A percentile compares a stretch with the other conserved stretches of the same genome.
phyloP scores from a whole-genome alignment of 2,329 filamentous ascomycete genomes.

The Fusarium protoensiforme region DNA sequence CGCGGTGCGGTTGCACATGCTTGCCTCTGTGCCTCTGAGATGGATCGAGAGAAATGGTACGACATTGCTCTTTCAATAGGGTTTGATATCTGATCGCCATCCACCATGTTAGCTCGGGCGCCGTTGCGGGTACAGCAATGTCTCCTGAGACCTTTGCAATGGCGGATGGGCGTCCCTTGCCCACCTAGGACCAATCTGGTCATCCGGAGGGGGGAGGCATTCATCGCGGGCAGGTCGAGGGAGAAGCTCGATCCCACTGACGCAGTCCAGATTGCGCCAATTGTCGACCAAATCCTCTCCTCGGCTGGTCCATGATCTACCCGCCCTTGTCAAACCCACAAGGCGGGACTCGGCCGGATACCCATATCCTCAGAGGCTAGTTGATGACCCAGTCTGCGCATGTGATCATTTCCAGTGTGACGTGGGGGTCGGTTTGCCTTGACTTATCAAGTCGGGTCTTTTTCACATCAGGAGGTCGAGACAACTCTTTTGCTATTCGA shows the following conservation, averaged over 20 bases:
- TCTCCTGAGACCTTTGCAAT: constrained; percentile 1
- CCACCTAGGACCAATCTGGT: neutral
- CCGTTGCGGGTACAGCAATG: constrained; percentile 49
- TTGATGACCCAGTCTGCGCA: constrained; percentile 1
- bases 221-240: neutral
- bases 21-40: neutral
- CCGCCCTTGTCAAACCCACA: constrained; percentile 12
- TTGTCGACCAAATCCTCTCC: constrained; percentile 1
- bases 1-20: constrained; percentile 13
- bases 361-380: neutral
- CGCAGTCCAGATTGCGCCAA: neutral
- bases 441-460: neutral
- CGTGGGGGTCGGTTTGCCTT: neutral
- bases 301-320: constrained; percentile 18
- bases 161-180: neutral
- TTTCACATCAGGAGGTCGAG: neutral
- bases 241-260: neutral
- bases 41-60: neutral
- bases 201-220: neutral
- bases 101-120: constrained; percentile 22
- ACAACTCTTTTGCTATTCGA: neutral
- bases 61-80: neutral
- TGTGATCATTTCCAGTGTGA: constrained; percentile 18
- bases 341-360: constrained; percentile 1
- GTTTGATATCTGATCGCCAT: constrained; percentile 22